Conservation (phyloP, 2,329 filamentous ascomycete genomes). For the Periconia macrospinosa region DNA sequence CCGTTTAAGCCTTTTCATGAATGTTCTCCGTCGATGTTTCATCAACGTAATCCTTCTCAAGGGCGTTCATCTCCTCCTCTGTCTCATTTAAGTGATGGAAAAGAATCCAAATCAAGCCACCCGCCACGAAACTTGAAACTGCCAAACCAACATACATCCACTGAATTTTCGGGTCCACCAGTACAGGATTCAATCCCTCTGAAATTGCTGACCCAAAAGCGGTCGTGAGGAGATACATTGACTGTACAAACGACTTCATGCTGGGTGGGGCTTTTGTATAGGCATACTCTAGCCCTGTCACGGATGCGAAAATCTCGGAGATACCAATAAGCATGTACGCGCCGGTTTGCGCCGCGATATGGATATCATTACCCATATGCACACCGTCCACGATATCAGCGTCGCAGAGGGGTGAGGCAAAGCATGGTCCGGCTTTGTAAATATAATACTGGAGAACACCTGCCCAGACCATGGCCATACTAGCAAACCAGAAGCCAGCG, state of each 20-base stretch:
- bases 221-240: conserved; percentile 63
- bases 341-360: conserved; percentile 51
- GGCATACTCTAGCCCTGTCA: conserved; percentile 53
- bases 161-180: conserved; percentile 65
- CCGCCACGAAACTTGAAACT: conserved; percentile 32
- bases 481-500: conserved; percentile 55
- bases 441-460: conserved; percentile 62
- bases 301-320: conserved; percentile 51
- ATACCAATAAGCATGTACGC: conserved; percentile 53
- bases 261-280: conserved; percentile 52
- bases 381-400: conserved; percentile 32
- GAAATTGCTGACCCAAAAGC: conserved; percentile 64
- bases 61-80: conserved; percentile 41
- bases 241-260: conserved; percentile 53
- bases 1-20: background rate
- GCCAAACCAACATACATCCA: conserved; percentile 59
- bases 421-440: conserved; percentile 58
- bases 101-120: conserved; percentile 39
- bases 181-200: conserved; percentile 63
- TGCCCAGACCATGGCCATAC: conserved; percentile 58
- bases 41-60: conserved; percentile 39
- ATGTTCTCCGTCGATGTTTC: conserved; percentile 24
- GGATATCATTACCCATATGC: conserved; percentile 42
- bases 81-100: conserved; percentile 42
- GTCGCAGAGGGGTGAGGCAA: conserved; percentile 43